phyloP scores from a whole-genome alignment of 805 yeast genomes.

The Jamesozyma piceae region DNA sequence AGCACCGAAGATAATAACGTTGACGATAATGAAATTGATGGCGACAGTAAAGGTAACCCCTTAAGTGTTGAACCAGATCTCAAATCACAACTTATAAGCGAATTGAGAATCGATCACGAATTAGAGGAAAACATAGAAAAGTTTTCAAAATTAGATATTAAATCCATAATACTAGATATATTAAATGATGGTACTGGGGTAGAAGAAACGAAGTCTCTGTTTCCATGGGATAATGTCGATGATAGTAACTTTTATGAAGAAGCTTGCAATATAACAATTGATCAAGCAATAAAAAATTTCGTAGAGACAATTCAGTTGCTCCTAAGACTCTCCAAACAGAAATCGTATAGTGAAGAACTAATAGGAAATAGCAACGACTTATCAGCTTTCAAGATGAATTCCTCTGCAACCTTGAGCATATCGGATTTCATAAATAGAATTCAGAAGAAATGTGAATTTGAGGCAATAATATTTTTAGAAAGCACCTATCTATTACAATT shows the following conservation, averaged over 20 bases:
- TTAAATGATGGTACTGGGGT: too few relatives aligned
- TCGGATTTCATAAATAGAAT: conserved; percentile 20
- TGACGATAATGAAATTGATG: neutral
- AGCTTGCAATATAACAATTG: neutral
- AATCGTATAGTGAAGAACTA: neutral
- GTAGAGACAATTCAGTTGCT: conserved; percentile 1
- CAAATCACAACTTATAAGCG: neutral
- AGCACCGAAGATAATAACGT: conserved; percentile 1
- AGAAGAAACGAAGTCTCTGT: too few relatives aligned
- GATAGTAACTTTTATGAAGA: neutral
- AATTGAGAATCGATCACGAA: neutral
- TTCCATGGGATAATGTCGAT: neutral
- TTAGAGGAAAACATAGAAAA: conserved; percentile 1
- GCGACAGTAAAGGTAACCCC: neutral
- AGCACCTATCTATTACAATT: conserved; percentile 20
- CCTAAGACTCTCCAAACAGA: neutral
- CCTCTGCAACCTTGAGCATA: conserved; percentile 21
- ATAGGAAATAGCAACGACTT: conserved; percentile 1
- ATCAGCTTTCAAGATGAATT: conserved; percentile 23
- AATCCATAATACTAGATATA: too few relatives aligned
- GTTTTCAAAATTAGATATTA: neutral
- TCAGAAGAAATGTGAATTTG: conserved; percentile 25
- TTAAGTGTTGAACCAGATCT: neutral
- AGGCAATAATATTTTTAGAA: conserved; percentile 21
- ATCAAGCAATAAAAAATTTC: conserved; percentile 5